Conservation (phyloP, 2,329 filamentous ascomycete species). For the Nemania bipapillata region DNA sequence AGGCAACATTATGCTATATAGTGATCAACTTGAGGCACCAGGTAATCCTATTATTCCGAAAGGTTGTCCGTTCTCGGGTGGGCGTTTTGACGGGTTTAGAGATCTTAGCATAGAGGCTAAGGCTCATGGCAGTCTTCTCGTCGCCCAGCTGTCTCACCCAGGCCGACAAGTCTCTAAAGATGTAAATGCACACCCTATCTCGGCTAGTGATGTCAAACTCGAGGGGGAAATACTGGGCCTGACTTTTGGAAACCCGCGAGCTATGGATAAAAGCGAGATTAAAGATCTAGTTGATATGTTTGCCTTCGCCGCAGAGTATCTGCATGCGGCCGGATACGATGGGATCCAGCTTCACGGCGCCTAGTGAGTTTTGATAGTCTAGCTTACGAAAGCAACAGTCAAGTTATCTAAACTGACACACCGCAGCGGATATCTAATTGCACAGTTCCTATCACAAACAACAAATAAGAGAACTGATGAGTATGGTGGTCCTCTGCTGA, state of each 20-base stretch:
- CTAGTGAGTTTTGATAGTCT: slow-evolving; percentile 64
- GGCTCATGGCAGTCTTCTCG: slow-evolving; percentile 64
- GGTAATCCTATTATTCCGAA: slow-evolving; percentile 67
- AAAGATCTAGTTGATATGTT: slow-evolving; percentile 39
- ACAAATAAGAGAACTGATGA: slow-evolving; percentile 66
- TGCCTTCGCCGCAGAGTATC: slow-evolving; percentile 42
- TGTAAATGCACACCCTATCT: slow-evolving; percentile 54
- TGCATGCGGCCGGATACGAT: slow-evolving; percentile 45
- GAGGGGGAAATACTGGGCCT: slow-evolving; percentile 57
- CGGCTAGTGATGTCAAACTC: slow-evolving; percentile 56
- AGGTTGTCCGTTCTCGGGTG: slow-evolving; percentile 58
- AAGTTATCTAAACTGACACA: slow-evolving; percentile 1
- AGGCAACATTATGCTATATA: slow-evolving; percentile 70
- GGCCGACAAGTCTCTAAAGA: slow-evolving; percentile 62
- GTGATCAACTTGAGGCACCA: slow-evolving; percentile 63
- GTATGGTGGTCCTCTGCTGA: slow-evolving; percentile 65
- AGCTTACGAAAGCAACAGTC: slow-evolving; percentile 51
- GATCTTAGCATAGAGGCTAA: slow-evolving; percentile 62
- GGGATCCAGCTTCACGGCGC: slow-evolving; percentile 61
- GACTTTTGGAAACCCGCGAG: slow-evolving; percentile 56
- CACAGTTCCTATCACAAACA: slow-evolving; percentile 64
- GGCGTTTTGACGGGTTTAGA: slow-evolving; percentile 66
- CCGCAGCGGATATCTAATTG: slow-evolving; percentile 63
- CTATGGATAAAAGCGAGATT: slow-evolving; percentile 41
- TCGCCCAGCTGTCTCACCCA: slow-evolving; percentile 71